Base-by-base conservation (phyloP, 352 stramenopile species). In the Globisporangium spinosum region DNA sequence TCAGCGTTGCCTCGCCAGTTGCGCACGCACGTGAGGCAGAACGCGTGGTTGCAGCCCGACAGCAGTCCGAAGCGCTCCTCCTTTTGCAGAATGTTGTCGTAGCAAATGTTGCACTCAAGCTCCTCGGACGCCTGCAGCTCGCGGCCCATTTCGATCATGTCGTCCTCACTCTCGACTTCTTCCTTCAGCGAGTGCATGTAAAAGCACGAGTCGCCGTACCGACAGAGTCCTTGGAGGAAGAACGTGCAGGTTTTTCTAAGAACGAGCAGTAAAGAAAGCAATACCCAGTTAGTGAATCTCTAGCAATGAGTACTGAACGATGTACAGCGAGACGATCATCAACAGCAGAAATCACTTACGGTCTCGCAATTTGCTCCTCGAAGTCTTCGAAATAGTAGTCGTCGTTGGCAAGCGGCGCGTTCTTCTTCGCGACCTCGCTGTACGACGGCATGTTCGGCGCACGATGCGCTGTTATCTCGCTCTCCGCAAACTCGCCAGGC, bases 31-130 rank as follows among this genome's bases (percentile, higher is more conserved):
- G 79, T 79, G 58, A 96, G 75, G 70, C 89, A 96, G 65, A 96
- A 96, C 5, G 85, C 73, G 69, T 96, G 89, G 40, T 66, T 80
- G 74, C 89, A 96, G 62, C 84, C 83, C 34, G 87, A 93, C 0
- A 96, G 72, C 60, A 96, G 61, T 0, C 89, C 89, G 67, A 96
- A 96, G 47, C 87, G 87, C 69, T 94, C 87, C 45, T 77, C 77
- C 65, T 91, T 90, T 34, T 67, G 62, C 63, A 94, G 69, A 47
- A 95, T 77, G 69, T 84, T 81, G 62, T 96, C 89, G 67, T 89
- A 91, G 76, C 89, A 96, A 68, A 96, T 93, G 62, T 86, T 89
- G 66, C 89, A 96, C 74, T 95, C 89, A 27, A 94, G 70, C 0
- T 89, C 83, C 49, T 79, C 65, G 6, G 86, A 94, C 8, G 82